Evolutionary conservation across 108 stramenopile genomes (phyloP), one percentile per base, ranked within the genome.

Genomic region (Bacterosira constricta): DNA sequence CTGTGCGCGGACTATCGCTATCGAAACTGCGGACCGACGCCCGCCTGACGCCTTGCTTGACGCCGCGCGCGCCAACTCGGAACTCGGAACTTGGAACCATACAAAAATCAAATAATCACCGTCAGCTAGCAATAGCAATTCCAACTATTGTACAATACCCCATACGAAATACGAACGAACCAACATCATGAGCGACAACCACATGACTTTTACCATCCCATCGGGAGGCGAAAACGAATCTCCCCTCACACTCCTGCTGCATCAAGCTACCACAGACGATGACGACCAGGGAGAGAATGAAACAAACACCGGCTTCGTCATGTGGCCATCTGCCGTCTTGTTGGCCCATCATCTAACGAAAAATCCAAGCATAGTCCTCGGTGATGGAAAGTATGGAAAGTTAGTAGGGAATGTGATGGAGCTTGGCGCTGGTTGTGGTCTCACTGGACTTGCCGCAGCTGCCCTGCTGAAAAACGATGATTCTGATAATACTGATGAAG

Each of bases 311-410:
- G 73, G 73, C 29, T 66, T 65, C 20, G 86, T 93, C 39, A 80
- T 90, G 84, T 93, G 91, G 91, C 91, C 91, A 9, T 82, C 86
- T 10, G 91, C 91, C 11, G 88, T 93, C 1, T 74, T 79, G 39
- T 62, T 93, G 8, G 61, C 91, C 13, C 71, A 78, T 21, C 86
- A 88, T 76, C 27, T 93, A 0, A 74, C 81, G 17, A 56, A 63
- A 15, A 79, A 90, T 63, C 80, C 87, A 10, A 20, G 8, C 17
- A 41, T 80, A 23, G 37, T 83, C 8, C 29, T 32, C 1, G 56
- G 73, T 29, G 56, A 74, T 23, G 57, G 47, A 25, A 58, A 20
- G 5, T n/a, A n/a, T n/a, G n/a, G n/a, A n/a, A 41, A 27, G 6
- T 44, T 56, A n/a, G 31, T 52, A 20, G 73, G 73, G 0, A 63